Percentiles rank a stretch among this genome's conserved stretches.
These are phyloP conservation scores for Phaeoacremonium minimum DNA, from an alignment of 2,329 filamentous ascomycete genomes.

Conservation along the genomic window DNA sequence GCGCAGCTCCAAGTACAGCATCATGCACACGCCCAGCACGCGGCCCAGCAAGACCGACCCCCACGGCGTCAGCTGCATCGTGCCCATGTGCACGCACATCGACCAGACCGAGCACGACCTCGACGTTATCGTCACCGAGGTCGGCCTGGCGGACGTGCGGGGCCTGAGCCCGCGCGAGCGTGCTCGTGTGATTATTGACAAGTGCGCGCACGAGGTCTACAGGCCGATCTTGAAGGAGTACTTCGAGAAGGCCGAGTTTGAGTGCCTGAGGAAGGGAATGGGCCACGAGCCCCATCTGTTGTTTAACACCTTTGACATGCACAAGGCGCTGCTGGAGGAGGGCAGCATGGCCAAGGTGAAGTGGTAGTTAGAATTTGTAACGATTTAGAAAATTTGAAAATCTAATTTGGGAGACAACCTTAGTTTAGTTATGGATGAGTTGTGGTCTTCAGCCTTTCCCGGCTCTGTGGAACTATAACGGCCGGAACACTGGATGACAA, in stretches of 20 bases:
- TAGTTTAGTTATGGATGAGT: too few relatives aligned
- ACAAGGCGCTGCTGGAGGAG: slow-evolving; percentile 75
- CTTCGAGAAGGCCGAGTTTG: slow-evolving; percentile 79
- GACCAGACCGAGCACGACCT: slow-evolving; percentile 93
- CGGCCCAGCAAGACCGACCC: slow-evolving; percentile 80
- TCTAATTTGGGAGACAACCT: too few relatives aligned
- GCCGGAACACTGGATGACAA: too few relatives aligned
- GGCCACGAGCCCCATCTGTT: slow-evolving; percentile 86
- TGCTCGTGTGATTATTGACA: slow-evolving; percentile 78
- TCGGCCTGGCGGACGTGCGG: slow-evolving; percentile 79
- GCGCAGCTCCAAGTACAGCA: slow-evolving; percentile 74
- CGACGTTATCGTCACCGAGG: slow-evolving; percentile 75
- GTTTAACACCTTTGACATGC: slow-evolving; percentile 85
- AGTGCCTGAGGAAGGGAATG: slow-evolving; percentile 82
- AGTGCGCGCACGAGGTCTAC: slow-evolving; percentile 84
- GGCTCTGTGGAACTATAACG: too few relatives aligned
- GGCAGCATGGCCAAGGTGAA: slow-evolving; percentile 82
- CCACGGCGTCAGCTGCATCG: slow-evolving; percentile 77
- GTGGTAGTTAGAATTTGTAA: too few relatives aligned
- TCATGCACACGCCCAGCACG: slow-evolving; percentile 88
- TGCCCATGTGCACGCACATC: slow-evolving; percentile 90
- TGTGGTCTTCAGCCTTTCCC: too few relatives aligned
- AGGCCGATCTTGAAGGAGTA: slow-evolving; percentile 77
- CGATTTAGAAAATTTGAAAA: slow-evolving; percentile 16
- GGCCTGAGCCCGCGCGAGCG: slow-evolving; percentile 76